phyloP scores from a whole-genome alignment of 345 rosid genomes.

The Lenwebbia sp. region DNA sequence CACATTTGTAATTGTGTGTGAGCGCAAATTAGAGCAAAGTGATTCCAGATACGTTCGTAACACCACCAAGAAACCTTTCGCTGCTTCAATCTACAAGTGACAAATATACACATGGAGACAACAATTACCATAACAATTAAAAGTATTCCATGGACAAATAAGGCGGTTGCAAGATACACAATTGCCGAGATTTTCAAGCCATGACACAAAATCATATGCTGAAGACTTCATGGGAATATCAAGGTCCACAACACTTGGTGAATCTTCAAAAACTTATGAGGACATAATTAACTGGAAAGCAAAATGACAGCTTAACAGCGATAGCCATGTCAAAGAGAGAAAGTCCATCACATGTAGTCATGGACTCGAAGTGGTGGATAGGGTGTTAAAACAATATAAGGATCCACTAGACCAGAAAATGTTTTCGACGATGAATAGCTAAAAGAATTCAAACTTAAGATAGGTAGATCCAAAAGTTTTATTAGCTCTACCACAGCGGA shows the following conservation, averaged over 20 bases:
- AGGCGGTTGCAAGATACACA: neutral
- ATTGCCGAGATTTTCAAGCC: neutral
- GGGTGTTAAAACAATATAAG: neutral
- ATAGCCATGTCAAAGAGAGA: neutral
- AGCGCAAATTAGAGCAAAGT: slow-evolving; percentile 83
- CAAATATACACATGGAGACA: neutral
- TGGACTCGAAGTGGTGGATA: neutral
- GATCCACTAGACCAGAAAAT: neutral
- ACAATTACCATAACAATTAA: neutral
- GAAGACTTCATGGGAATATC: neutral
- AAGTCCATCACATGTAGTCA: neutral
- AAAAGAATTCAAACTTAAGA: neutral
- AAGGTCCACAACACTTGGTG: neutral
- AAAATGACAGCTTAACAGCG: neutral
- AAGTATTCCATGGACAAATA: neutral
- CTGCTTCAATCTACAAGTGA: slow-evolving; percentile 63
- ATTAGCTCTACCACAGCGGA: neutral
- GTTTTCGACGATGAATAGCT: neutral
- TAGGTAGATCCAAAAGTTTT: neutral
- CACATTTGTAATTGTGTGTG: slow-evolving; percentile 94
- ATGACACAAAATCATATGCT: neutral
- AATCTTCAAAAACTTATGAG: neutral
- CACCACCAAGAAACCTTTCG: slow-evolving; percentile 63
- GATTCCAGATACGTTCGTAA: slow-evolving; percentile 70
- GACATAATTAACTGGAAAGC: neutral